Evolutionary conservation across 2,329 filamentous ascomycete species (phyloP).

Genomic region (Cladosporium colombiae): DNA sequence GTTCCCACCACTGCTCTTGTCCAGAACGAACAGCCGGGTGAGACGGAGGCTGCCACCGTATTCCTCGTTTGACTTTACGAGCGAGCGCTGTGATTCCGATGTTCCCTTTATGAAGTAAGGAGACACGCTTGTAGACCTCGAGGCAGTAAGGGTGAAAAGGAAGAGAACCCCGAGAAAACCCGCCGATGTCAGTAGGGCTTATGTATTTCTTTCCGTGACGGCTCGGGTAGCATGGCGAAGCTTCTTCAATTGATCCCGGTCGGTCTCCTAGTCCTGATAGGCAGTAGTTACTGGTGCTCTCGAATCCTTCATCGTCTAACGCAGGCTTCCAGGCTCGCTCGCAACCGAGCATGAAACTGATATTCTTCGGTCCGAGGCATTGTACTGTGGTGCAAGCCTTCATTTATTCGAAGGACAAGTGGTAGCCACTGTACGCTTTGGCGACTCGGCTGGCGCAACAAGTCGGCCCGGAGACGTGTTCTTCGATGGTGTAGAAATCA

Average conservation of each 20-base stretch:
- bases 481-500: too few relatives aligned
- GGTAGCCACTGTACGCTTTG: background rate
- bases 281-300: background rate
- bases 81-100: background rate
- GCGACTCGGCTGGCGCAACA: background rate
- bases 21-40: too few relatives aligned
- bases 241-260: background rate
- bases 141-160: background rate
- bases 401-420: background rate
- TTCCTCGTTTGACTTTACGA: too few relatives aligned
- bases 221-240: background rate
- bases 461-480: background rate
- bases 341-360: background rate
- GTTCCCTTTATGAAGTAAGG: background rate
- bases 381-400: background rate
- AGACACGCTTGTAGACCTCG: background rate
- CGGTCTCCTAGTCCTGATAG: background rate
- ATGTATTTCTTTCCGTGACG: background rate
- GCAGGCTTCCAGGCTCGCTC: background rate
- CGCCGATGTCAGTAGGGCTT: too few relatives aligned
- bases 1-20: background rate
- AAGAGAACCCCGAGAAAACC: background rate
- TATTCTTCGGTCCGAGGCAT: background rate
- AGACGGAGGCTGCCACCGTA: too few relatives aligned
- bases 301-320: background rate